Conservation (phyloP, 2,329 filamentous ascomycete species). For the Cryphonectria radicalis region DNA sequence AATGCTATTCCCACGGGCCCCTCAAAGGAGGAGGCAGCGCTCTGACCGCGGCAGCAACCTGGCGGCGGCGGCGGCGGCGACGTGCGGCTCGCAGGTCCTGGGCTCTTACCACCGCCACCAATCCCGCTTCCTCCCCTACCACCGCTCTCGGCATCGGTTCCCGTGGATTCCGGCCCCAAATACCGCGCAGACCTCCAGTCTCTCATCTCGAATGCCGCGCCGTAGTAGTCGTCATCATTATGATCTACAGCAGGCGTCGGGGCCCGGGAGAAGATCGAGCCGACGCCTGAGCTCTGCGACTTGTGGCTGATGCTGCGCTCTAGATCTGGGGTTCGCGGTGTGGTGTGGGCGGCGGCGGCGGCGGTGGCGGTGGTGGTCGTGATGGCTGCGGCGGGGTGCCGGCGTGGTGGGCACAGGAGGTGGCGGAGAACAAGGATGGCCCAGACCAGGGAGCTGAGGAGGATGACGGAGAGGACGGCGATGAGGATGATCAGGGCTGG, state of each 20-base stretch:
- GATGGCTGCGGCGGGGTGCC: not conserved
- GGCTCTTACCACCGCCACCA: not conserved
- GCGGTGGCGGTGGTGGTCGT: not conserved
- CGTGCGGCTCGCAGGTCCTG: not conserved
- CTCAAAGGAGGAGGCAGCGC: not conserved
- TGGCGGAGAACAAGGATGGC: not conserved
- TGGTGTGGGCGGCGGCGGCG: too few relatives aligned
- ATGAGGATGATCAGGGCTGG: not conserved
- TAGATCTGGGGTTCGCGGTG: not conserved
- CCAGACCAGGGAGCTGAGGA: conserved; percentile 2
- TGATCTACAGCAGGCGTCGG: not conserved
- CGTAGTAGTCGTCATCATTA: not conserved
- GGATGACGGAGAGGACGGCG: not conserved
- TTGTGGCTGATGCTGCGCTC: not conserved
- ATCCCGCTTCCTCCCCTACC: not conserved
- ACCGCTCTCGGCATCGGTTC: not conserved
- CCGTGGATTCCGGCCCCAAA: not conserved
- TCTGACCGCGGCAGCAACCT: not conserved
- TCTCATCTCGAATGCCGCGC: not conserved
- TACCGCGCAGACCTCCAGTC: not conserved
- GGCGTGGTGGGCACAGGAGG: not conserved
- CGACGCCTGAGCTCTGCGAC: conserved; percentile 8
- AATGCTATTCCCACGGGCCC: not conserved
- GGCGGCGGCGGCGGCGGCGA: not conserved
- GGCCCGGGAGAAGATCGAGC: not conserved